A percentile compares a stretch with the other conserved stretches of the same genome.
Evolutionary conservation across 768 basidiomycete species (phyloP).

Genomic region (Hericium alpestre): DNA sequence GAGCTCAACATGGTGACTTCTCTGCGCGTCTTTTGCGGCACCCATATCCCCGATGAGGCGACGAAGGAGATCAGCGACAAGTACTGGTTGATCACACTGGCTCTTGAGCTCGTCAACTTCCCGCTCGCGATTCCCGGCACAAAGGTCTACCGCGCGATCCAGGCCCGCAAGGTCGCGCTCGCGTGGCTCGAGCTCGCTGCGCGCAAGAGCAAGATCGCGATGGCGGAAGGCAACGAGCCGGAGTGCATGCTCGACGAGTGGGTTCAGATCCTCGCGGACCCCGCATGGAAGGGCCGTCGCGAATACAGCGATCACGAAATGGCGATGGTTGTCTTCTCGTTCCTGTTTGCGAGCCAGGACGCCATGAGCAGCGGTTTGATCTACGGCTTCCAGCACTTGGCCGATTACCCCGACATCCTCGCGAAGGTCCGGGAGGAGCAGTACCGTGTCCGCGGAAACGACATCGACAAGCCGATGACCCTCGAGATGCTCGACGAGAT

Average conservation of each 20-base stretch:
- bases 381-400: conserved; percentile 92
- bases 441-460: conserved; percentile 66
- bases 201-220: conserved; percentile 63
- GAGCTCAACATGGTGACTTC: conserved; percentile 97
- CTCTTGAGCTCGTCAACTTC: conserved; percentile 98
- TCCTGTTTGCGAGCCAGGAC: conserved; percentile 94
- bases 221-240: conserved; percentile 72
- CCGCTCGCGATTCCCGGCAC: conserved; percentile 92
- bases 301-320: conserved; percentile 93
- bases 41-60: conserved; percentile 75
- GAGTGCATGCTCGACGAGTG: conserved; percentile 91
- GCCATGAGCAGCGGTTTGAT: conserved; percentile 97
- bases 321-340: conserved; percentile 93
- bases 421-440: conserved; percentile 89
- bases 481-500: conserved; percentile 87
- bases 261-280: conserved; percentile 64
- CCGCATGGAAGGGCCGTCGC: conserved; percentile 57
- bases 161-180: conserved; percentile 80
- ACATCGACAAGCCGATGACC: conserved; percentile 66
- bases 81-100: conserved; percentile 92
- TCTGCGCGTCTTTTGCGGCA: conserved; percentile 89
- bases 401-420: conserved; percentile 82
- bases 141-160: conserved; percentile 88
- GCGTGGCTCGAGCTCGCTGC: conserved; percentile 75
- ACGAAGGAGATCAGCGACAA: conserved; percentile 77